These are phyloP conservation scores for Babesia bigemina DNA, from an alignment of 169 alveolate genomes.

Conservation along the genomic window DNA sequence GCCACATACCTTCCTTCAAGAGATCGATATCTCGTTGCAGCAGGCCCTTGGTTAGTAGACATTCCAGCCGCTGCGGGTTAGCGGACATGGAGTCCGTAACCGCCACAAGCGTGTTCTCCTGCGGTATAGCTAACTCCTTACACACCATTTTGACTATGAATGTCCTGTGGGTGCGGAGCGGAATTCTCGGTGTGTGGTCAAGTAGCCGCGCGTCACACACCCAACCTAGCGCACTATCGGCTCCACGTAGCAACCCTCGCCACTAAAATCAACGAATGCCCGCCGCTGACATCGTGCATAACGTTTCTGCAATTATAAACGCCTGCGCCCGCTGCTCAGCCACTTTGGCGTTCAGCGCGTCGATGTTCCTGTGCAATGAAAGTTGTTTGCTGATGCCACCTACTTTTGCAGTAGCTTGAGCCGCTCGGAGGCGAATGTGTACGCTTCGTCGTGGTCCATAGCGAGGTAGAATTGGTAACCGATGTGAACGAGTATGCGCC, in stretches of 20 bases:
- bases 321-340: constrained; percentile 53
- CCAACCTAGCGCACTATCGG: neutral
- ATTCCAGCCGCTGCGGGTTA: constrained; percentile 81
- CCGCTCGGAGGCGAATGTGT: constrained; percentile 44
- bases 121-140: constrained; percentile 51
- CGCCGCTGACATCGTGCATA: constrained; percentile 16
- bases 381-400: neutral
- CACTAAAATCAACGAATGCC: neutral
- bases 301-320: constrained; percentile 44
- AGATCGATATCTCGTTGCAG: constrained; percentile 89
- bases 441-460: constrained; percentile 74
- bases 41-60: constrained; percentile 82
- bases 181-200: neutral
- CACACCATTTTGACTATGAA: constrained; percentile 57
- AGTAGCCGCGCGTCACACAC: constrained; percentile 18
- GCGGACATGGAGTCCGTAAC: constrained; percentile 68
- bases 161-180: neutral
- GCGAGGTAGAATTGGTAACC: constrained; percentile 74
- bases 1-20: constrained; percentile 83
- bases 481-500: constrained; percentile 62
- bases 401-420: constrained; percentile 63
- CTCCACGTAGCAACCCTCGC: neutral
- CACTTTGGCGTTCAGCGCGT: constrained; percentile 28
- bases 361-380: constrained; percentile 12
- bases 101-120: constrained; percentile 44